phyloP scores from a whole-genome alignment of 768 basidiomycete genomes.

The Agrocybe praecox region DNA sequence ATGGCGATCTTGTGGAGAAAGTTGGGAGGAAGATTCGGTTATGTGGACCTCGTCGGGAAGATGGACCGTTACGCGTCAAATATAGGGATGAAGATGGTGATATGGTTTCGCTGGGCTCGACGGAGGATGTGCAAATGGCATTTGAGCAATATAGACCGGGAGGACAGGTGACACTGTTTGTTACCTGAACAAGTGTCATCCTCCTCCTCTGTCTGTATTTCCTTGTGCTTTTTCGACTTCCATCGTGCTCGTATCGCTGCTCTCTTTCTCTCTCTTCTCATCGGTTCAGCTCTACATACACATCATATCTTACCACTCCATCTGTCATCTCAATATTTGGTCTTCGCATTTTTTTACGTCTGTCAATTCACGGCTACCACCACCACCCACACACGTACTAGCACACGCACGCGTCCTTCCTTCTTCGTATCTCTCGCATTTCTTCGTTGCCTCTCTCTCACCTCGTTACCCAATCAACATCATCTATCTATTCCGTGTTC shows the following conservation, averaged over 20 bases:
- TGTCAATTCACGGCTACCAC: not conserved
- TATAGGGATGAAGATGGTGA: slow-evolving; percentile 95
- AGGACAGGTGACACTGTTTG: slow-evolving; percentile 81
- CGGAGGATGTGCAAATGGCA: slow-evolving; percentile 94
- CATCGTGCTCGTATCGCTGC: not conserved
- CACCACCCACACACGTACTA: no score
- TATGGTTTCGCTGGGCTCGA: slow-evolving; percentile 83
- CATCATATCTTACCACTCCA: slow-evolving; percentile 12
- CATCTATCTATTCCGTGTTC: no score
- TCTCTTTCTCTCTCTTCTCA: slow-evolving; percentile 3
- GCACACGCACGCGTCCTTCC: not conserved
- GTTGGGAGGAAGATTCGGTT: slow-evolving; percentile 92
- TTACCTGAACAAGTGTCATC: slow-evolving; percentile 50
- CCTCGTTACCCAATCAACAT: no score
- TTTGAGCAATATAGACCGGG: slow-evolving; percentile 82
- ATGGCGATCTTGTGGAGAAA: slow-evolving; percentile 82
- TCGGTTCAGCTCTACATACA: slow-evolving; percentile 13
- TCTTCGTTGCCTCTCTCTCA: no score
- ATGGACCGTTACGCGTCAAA: slow-evolving; percentile 82
- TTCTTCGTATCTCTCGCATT: not conserved
- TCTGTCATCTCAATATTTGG: not conserved
- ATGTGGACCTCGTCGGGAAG: slow-evolving; percentile 80
- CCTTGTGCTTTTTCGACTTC: not conserved
- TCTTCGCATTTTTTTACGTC: not conserved
- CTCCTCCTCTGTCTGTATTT: slow-evolving; percentile 11